Evolutionary conservation across 371 early-diverging fungal genomes (phyloP).

Genomic region (Syncephalastrum racemosum): DNA sequence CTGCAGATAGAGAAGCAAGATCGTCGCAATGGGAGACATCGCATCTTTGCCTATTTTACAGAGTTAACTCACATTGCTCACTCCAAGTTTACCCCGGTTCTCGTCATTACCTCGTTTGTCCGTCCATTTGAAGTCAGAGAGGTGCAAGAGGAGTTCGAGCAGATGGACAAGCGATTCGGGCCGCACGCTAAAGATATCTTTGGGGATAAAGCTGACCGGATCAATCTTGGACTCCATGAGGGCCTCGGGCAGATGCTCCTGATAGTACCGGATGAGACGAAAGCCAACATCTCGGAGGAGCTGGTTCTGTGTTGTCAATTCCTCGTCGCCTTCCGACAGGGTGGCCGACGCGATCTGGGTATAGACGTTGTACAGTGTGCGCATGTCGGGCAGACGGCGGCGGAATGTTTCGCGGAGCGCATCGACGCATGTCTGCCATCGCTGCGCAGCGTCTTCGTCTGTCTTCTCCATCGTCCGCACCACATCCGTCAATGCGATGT

Average conservation of each 20-base stretch:
- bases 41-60: slow-evolving; percentile 41
- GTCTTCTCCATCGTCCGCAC: slow-evolving; percentile 24
- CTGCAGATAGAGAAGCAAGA: slow-evolving; percentile 58
- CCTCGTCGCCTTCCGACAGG: slow-evolving; percentile 31
- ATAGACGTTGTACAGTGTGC: slow-evolving; percentile 49
- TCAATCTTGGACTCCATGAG: slow-evolving; percentile 74
- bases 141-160: slow-evolving; percentile 57
- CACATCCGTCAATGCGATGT: slow-evolving; percentile 28
- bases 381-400: slow-evolving; percentile 75
- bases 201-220: slow-evolving; percentile 72
- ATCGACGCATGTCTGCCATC: slow-evolving; percentile 37
- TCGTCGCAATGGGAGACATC: slow-evolving; percentile 57
- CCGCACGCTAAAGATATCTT: slow-evolving; percentile 55
- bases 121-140: slow-evolving; percentile 72
- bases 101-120: slow-evolving; percentile 43
- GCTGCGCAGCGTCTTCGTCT: slow-evolving; percentile 17
- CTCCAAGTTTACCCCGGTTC: too few species aligned
- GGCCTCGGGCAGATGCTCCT: slow-evolving; percentile 64
- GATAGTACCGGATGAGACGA: slow-evolving; percentile 67
- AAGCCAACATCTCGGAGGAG: slow-evolving; percentile 58
- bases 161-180: slow-evolving; percentile 59
- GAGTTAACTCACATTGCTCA: neutral
- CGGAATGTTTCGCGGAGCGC: slow-evolving; percentile 60
- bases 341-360: slow-evolving; percentile 2
- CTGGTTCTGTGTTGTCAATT: slow-evolving; percentile 37